Percentiles rank a stretch among this genome's conserved stretches.
These are phyloP conservation scores for Fomes fomentarius DNA, from an alignment of 1,284 basidiomycete species.

Conservation along the genomic window DNA sequence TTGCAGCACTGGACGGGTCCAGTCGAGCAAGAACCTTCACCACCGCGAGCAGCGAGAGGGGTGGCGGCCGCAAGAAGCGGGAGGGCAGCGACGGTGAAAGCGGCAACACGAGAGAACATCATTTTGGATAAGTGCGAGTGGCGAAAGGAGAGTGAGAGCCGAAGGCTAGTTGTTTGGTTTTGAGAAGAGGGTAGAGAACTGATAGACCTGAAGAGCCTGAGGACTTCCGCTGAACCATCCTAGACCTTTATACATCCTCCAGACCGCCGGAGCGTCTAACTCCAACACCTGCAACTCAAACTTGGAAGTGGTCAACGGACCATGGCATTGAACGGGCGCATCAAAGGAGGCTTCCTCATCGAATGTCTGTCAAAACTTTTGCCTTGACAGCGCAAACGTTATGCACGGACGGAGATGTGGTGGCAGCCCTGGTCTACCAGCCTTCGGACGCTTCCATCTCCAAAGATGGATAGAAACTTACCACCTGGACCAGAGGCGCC, in stretches of 20 bases:
- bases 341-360: too few species aligned
- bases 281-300: background rate
- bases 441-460: too few species aligned
- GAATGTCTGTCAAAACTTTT: too few species aligned
- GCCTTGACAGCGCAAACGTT: too few species aligned
- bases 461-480: too few species aligned
- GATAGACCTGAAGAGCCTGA: constrained; percentile 12
- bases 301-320: background rate
- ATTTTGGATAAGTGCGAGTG: background rate
- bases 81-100: constrained; percentile 24
- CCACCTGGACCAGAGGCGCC: too few species aligned
- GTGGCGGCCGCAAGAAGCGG: constrained; percentile 34
- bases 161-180: constrained; percentile 1
- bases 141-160: constrained; percentile 1
- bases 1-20: constrained; percentile 30
- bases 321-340: too few species aligned
- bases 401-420: too few species aligned
- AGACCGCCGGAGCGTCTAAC: background rate
- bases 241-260: constrained; percentile 1
- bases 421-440: too few species aligned
- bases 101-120: constrained; percentile 20
- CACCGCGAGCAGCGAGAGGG: constrained; percentile 21
- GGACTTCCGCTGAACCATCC: background rate
- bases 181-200: background rate
- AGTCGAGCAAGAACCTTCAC: constrained; percentile 21